These are phyloP conservation scores for Amanita phalloides DNA, from an alignment of 768 basidiomycete genomes.

Conservation along the genomic window DNA sequence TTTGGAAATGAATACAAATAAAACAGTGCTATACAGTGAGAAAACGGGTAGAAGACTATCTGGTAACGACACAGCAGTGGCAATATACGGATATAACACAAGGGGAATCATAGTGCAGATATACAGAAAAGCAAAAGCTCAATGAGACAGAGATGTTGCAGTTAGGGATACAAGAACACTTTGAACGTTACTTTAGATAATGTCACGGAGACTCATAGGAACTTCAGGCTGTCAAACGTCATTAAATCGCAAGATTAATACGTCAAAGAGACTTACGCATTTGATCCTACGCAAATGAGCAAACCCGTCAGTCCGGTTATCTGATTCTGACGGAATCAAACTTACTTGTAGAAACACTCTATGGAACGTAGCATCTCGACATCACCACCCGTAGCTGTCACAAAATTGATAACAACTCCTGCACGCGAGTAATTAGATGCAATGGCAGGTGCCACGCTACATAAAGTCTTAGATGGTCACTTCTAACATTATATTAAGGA, in stretches of 20 bases:
- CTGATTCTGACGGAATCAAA: neutral
- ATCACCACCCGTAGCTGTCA: slow-evolving; percentile 94
- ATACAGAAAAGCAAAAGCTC: slow-evolving; percentile 29
- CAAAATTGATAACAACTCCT: slow-evolving; percentile 92
- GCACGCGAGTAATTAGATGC: slow-evolving; percentile 79
- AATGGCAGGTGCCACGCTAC: slow-evolving; percentile 80
- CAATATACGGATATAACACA: slow-evolving; percentile 66
- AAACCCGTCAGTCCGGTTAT: neutral
- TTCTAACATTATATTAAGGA: too few species aligned
- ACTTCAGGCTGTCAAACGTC: slow-evolving; percentile 65
- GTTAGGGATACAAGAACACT: slow-evolving; percentile 77
- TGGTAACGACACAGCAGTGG: slow-evolving; percentile 57
- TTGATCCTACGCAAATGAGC: slow-evolving; percentile 47
- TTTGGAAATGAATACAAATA: slow-evolving; percentile 30
- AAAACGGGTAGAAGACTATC: slow-evolving; percentile 27
- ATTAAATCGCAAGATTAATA: slow-evolving; percentile 6
- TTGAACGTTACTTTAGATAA: slow-evolving; percentile 52
- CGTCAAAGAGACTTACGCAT: slow-evolving; percentile 51
- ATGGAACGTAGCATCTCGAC: slow-evolving; percentile 98
- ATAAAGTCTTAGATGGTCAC: neutral
- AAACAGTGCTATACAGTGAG: slow-evolving; percentile 61
- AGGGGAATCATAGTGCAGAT: slow-evolving; percentile 41
- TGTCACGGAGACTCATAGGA: slow-evolving; percentile 81
- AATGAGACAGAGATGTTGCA: slow-evolving; percentile 29
- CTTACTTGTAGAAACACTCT: slow-evolving; percentile 94